phyloP scores from a whole-genome alignment of 495 filamentous ascomycete species.

The Podospora pseudocomata region DNA sequence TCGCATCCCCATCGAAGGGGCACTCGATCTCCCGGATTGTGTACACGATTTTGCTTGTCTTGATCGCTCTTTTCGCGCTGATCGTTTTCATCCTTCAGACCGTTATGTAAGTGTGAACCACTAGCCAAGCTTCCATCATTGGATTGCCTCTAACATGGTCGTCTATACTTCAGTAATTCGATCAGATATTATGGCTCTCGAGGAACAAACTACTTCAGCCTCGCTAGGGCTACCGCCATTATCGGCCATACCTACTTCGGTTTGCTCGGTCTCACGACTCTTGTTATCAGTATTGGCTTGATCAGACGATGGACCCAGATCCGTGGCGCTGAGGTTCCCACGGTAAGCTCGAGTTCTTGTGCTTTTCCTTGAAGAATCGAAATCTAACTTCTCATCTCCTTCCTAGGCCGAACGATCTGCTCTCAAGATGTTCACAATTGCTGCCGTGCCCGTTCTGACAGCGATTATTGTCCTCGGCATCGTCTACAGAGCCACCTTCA shows the following conservation, averaged over 20 bases:
- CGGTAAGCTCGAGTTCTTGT: background rate
- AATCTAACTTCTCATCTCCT: background rate
- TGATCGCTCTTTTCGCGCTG: background rate
- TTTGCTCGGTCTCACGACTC: background rate
- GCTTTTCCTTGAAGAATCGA: background rate
- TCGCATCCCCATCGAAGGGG: background rate
- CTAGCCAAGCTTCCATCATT: background rate
- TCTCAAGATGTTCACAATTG: background rate
- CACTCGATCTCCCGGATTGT: background rate
- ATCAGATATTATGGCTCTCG: too few species aligned
- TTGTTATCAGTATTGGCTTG: background rate
- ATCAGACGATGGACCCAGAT: background rate
- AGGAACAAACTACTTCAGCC: too few species aligned
- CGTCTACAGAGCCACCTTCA: background rate
- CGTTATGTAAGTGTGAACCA: background rate
- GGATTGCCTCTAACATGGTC: background rate
- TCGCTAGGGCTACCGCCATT: background rate
- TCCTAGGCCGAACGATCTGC: background rate
- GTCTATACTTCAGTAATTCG: background rate
- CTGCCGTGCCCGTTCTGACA: background rate
- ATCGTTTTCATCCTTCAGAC: background rate
- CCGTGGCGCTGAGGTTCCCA: background rate
- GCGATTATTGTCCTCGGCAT: background rate
- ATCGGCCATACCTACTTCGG: background rate
- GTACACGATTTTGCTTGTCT: background rate